A percentile compares a stretch with the other conserved stretches of the same genome.
These are phyloP conservation scores for Diaporthe australafricana DNA, from an alignment of 2,329 filamentous ascomycete genomes.

Conservation along the genomic window DNA sequence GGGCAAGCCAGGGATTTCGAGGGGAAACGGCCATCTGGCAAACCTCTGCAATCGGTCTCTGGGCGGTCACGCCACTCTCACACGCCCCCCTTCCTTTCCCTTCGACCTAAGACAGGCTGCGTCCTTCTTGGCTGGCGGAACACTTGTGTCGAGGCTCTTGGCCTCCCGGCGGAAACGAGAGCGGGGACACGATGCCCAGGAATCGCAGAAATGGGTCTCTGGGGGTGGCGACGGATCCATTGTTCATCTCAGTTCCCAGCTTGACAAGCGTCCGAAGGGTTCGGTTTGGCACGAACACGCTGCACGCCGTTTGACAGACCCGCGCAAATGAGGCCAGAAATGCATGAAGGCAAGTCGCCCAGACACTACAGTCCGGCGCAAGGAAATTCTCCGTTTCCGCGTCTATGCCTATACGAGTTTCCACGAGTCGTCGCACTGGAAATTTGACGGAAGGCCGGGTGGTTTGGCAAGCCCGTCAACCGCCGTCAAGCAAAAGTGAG, in stretches of 20 bases:
- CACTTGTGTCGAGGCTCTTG: slow-evolving; percentile 23
- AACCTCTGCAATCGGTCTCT: slow-evolving; percentile 12
- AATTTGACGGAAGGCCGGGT: slow-evolving; percentile 9
- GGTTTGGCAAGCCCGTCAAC: not conserved
- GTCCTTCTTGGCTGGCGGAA: slow-evolving; percentile 25
- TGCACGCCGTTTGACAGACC: not conserved
- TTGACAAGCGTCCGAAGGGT: not conserved
- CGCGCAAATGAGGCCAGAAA: not conserved
- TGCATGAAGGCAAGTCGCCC: not conserved
- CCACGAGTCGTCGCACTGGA: slow-evolving; percentile 23
- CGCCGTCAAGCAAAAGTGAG: not conserved
- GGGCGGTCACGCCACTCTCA: slow-evolving; percentile 4
- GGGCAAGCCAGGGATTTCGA: slow-evolving; percentile 12
- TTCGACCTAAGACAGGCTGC: slow-evolving; percentile 7
- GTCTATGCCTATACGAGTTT: not conserved
- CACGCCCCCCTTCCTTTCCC: not conserved
- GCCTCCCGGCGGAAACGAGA: slow-evolving; percentile 24
- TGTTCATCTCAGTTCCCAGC: slow-evolving; percentile 10
- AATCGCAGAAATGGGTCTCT: slow-evolving; percentile 25
- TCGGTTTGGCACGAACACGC: not conserved
- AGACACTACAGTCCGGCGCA: not conserved
- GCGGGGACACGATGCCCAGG: slow-evolving; percentile 23
- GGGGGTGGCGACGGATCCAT: slow-evolving; percentile 13
- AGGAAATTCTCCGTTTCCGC: not conserved
- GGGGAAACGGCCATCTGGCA: slow-evolving; percentile 3